Base-by-base conservation (phyloP, 805 yeast genomes). In the Clavispora asparagi region DNA sequence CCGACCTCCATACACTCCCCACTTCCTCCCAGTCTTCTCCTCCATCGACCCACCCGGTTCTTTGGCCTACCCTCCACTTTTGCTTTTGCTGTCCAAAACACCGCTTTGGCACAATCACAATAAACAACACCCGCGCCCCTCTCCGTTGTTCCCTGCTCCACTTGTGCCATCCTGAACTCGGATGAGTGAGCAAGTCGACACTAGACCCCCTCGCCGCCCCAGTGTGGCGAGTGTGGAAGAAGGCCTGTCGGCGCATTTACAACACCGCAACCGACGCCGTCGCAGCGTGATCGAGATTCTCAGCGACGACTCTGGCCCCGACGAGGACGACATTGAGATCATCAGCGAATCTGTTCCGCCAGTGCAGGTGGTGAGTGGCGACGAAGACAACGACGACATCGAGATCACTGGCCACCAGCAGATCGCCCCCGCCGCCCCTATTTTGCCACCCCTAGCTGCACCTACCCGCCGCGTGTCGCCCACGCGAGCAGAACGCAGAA, bases 361-460 rank as follows among this genome's bases (percentile, higher is more conserved):
- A 9, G 37, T 33, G 13, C 37, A 16, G 37, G 37, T 33, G 23
- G n/a, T 16, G 19, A 27, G 31, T 33, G 39, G 19, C 26, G 32
- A 19, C 23, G 43, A 29, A 7, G 29, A 40, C 35, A 17, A 16
- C 25, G 37, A 46, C 33, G 58, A 52, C 17, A 43, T 54, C 14
- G 44, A 52, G 30, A 52, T 54, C 41, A 52, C 55, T 4, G 56
- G 58, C 30, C 48, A 44, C 29, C 30, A 46, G 29, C 40, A 25
- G n/a, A 13, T 37, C 23, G n/a, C 25, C 13, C 29, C 17, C 13
- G n/a, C 25, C 42, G 10, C 41, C 11, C 23, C 42, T 25, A 17
- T 11, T 16, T 10, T 23, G 40, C 8, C 43, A 28, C 10, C 25
- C 6, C 35, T 8, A 9, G 35, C 35, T 13, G 17, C 7, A 6